These are phyloP conservation scores for Daldinia childiae DNA, from an alignment of 495 filamentous ascomycete genomes.

Conservation along the genomic window DNA sequence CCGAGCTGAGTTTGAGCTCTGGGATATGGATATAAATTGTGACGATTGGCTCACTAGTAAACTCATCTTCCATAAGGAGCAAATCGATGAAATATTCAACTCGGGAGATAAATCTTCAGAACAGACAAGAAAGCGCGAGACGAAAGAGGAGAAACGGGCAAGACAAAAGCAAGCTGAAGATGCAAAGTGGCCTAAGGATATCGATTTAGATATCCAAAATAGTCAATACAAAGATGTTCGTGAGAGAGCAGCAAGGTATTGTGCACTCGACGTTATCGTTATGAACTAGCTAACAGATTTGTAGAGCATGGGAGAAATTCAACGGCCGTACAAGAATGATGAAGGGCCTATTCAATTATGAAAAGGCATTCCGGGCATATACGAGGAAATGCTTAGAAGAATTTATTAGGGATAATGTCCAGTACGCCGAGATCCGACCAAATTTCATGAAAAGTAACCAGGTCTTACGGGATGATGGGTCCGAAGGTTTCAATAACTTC, in stretches of 20 bases:
- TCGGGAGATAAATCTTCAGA: not conserved
- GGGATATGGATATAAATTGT: conserved; percentile 38
- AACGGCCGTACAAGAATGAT: conserved; percentile 66
- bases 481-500: conserved; percentile 52
- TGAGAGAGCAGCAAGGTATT: conserved; percentile 38
- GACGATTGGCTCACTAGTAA: conserved; percentile 60
- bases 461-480: conserved; percentile 58
- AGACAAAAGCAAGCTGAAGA: conserved; percentile 28
- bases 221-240: conserved; percentile 33
- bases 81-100: conserved; percentile 48
- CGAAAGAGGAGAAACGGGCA: conserved; percentile 25
- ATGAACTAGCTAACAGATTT: conserved; percentile 17
- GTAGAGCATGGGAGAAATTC: conserved; percentile 64
- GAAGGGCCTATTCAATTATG: conserved; percentile 68
- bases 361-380: conserved; percentile 60
- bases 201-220: conserved; percentile 25
- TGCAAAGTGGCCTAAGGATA: conserved; percentile 28
- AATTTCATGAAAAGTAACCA: conserved; percentile 67
- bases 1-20: conserved; percentile 8
- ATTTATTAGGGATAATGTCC: conserved; percentile 63
- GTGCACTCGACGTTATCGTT: no score
- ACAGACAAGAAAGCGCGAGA: not conserved
- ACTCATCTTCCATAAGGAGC: conserved; percentile 59
- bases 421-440: conserved; percentile 66
- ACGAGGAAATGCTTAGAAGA: conserved; percentile 58